Conservation (phyloP, 257 asterid species). For the Solanum appendiculatum region DNA sequence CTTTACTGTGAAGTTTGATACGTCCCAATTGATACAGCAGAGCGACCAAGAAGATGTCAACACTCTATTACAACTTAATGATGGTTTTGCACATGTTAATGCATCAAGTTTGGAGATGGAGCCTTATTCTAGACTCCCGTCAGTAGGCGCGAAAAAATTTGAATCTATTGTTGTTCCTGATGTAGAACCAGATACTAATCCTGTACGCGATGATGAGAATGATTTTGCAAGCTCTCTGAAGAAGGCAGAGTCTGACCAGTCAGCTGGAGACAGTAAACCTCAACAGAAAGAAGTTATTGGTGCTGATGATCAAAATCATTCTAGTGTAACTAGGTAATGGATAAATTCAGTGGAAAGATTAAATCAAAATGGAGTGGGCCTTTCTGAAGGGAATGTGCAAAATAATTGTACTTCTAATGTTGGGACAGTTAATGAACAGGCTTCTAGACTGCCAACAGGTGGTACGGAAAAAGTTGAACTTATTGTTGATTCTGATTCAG, state of each 20-base stretch:
- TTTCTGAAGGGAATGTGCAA: constrained; percentile 10
- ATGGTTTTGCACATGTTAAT: not conserved
- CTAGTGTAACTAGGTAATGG: too few relatives aligned
- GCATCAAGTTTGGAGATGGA: not conserved
- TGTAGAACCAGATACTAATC: constrained; percentile 7
- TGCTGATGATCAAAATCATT: too few relatives aligned
- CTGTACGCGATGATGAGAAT: constrained; percentile 16
- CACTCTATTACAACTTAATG: not conserved
- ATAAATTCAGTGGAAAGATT: not conserved
- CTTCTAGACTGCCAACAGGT: not conserved
- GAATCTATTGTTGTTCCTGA: constrained; percentile 29
- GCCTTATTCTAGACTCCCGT: not conserved
- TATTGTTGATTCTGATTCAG: constrained; percentile 30
- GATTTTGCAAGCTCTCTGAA: constrained; percentile 21
- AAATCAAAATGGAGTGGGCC: constrained; percentile 7
- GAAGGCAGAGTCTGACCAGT: constrained; percentile 11
- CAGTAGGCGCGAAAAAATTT: constrained; percentile 9
- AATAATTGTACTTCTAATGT: not conserved
- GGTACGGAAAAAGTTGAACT: constrained; percentile 19
- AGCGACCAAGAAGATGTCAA: not conserved
- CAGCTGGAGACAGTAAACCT: not conserved
- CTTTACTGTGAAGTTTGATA: not conserved
- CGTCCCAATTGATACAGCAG: not conserved
- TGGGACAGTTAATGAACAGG: constrained; percentile 5
- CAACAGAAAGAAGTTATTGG: too few relatives aligned